Evolutionary conservation across 148 eudicot species (phyloP), one percentile per base, ranked within the genome.

Genomic region (Vaccinium vitisidaea): DNA sequence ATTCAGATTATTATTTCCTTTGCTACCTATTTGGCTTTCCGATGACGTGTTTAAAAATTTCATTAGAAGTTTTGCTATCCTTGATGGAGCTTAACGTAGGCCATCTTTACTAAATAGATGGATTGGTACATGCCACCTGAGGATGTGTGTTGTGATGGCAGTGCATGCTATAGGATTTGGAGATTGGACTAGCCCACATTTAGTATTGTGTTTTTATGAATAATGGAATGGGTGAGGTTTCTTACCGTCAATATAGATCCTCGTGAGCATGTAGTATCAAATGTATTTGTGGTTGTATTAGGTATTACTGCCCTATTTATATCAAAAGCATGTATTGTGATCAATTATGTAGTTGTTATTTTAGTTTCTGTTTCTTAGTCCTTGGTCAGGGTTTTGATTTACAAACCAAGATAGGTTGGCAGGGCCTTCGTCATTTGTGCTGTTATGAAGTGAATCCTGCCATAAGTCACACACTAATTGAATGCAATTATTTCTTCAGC

Each of bases 1-100:
- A 76, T 39, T 67, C 52, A n/a, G 52, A 75, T 27, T 84, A 82
- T 78, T 6, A 4, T 30, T 79, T n/a, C 6, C 39, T 19, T 80
- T 3, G 36, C 16, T 52, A 80, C 48, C 52, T 48, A 65, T 46
- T 43, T 65, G 58, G 56, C n/a, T 82, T 8, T 18, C 53, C 1
- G 4, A 15, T 65, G 16, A 49, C 55, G 6, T 61, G 6, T 46
- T 61, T 46, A 55, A 63, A 8, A 39, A 43, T 5, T 46, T 1
- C 18, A 43, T 63, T 21, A 43, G 48, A 46, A 63, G 21, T 39
- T 32, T 36, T 10, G 4, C 82, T 36, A 5, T 16, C 2, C 19
- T 58, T 18, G 6, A 5, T 21, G 70, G 50, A 58, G 82, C 30
- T 58, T 76, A 19, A 39, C n/a, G 8, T 12, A 3, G 39, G 13